These are phyloP conservation scores for Nicotiana noctiflora DNA, from an alignment of 257 asterid species.

Conservation along the genomic window DNA sequence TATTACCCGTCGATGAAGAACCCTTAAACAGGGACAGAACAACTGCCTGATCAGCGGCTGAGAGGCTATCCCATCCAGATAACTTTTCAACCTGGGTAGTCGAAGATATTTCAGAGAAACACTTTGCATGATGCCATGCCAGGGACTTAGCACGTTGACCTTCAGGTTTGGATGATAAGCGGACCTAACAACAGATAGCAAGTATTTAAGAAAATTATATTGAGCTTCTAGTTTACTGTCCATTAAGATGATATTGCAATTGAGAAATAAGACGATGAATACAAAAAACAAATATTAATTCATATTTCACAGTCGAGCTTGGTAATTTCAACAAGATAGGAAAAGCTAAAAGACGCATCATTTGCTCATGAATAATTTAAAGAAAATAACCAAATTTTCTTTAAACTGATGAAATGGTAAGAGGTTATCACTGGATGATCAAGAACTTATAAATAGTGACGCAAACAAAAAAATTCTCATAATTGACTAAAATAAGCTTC, in stretches of 20 bases:
- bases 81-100: constrained; percentile 47
- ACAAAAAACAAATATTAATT: neutral
- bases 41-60: constrained; percentile 47
- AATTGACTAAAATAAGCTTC: neutral
- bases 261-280: neutral
- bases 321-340: neutral
- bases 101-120: constrained; percentile 59
- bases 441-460: neutral
- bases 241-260: neutral
- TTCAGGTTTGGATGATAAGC: constrained; percentile 77
- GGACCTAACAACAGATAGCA: constrained; percentile 43
- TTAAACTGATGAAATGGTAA: neutral
- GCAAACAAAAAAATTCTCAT: neutral
- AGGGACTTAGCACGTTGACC: constrained; percentile 67
- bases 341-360: neutral
- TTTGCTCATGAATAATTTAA: neutral
- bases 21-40: constrained; percentile 44
- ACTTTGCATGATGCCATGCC: constrained; percentile 89
- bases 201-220: constrained; percentile 9
- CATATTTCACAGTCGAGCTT: neutral
- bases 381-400: neutral
- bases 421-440: neutral
- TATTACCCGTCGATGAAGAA: constrained; percentile 43
- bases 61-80: constrained; percentile 70
- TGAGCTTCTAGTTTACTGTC: neutral